Conservation (phyloP, 768 basidiomycete species). For the Hydnum rufescens region DNA sequence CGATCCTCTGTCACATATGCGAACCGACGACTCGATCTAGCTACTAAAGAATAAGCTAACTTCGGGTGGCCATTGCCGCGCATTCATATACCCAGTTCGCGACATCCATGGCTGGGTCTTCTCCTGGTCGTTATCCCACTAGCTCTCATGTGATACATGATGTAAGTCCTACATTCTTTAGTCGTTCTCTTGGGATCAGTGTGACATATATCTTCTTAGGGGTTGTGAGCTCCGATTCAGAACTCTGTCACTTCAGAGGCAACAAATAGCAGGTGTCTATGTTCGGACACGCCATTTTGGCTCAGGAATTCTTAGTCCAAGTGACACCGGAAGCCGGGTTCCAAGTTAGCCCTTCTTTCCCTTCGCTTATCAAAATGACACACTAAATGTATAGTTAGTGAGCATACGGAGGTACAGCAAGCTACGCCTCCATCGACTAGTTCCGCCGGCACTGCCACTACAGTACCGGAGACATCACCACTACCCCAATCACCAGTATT, state of each 20-base stretch:
- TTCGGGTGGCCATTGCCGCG: conserved; percentile 4
- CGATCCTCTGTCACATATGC: conserved; percentile 8
- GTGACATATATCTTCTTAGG: conserved; percentile 11
- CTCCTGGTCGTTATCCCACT: background rate
- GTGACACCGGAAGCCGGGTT: conserved; percentile 7
- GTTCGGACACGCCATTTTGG: conserved; percentile 6
- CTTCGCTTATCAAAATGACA: no score
- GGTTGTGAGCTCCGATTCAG: no score
- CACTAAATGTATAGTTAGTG: background rate
- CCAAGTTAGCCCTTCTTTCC: no score
- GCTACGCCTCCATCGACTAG: no score
- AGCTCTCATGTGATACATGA: background rate
- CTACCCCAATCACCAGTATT: conserved; percentile 6
- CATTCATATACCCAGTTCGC: conserved; percentile 4
- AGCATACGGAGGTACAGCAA: no score
- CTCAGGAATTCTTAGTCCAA: conserved; percentile 3
- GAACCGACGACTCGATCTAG: background rate
- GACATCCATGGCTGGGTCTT: background rate
- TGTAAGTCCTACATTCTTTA: background rate
- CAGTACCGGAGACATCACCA: no score
- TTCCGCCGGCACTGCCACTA: no score
- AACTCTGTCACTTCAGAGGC: no score
- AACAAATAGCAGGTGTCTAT: no score
- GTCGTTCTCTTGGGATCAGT: background rate
- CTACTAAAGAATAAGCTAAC: conserved; percentile 5